Conservation (phyloP, 2,329 filamentous ascomycete genomes). For the Cytospora piceae region DNA sequence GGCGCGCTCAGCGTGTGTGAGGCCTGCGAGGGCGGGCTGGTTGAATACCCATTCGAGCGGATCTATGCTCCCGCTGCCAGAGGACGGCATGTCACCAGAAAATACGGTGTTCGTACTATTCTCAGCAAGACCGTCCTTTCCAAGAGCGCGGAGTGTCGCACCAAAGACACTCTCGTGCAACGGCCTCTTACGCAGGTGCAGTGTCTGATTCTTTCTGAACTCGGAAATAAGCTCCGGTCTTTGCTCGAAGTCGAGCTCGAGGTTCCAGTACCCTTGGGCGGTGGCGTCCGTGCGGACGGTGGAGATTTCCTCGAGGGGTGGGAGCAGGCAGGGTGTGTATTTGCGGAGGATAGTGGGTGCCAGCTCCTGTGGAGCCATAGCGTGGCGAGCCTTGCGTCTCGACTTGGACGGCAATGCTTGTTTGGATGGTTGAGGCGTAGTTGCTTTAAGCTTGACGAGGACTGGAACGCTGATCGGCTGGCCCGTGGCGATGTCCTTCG, state of each 20-base stretch:
- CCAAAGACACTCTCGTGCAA: conserved; percentile 71
- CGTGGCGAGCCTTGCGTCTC: conserved; percentile 35
- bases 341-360: conserved; percentile 45
- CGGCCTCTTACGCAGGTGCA: conserved; percentile 74
- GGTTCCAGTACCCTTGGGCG: conserved; percentile 75
- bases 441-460: conserved; percentile 59
- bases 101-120: conserved; percentile 42
- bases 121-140: conserved; percentile 41
- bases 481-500: conserved; percentile 83
- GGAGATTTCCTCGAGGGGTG: conserved; percentile 66
- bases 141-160: conserved; percentile 74
- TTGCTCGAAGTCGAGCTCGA: conserved; percentile 73
- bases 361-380: background rate
- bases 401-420: conserved; percentile 43
- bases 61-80: conserved; percentile 38
- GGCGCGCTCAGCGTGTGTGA: conserved; percentile 68
- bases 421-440: conserved; percentile 43
- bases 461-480: conserved; percentile 77
- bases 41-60: conserved; percentile 78
- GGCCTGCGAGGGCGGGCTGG: conserved; percentile 57
- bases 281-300: conserved; percentile 63
- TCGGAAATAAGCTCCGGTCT: conserved; percentile 64
- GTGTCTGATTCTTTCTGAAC: conserved; percentile 71
- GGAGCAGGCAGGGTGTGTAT: conserved; percentile 62
- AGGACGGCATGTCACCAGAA: conserved; percentile 38